Evolutionary conservation across 2,329 filamentous ascomycete species (phyloP), one percentile per base, ranked within the genome.

Genomic region (Volutella citrinella): DNA sequence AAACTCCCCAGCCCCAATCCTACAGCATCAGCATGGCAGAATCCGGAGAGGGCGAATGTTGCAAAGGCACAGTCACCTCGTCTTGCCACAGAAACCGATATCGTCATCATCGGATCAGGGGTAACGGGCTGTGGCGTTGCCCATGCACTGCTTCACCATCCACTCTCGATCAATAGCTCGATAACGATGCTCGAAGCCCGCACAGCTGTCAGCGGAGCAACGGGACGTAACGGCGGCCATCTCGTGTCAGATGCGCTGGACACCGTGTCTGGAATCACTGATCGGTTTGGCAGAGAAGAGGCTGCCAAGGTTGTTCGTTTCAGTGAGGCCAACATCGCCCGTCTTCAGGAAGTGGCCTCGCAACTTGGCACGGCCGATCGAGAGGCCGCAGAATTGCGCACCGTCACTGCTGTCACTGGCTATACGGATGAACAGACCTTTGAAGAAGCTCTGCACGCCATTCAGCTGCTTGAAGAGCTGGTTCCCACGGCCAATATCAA

Each of bases 251-350:
- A 56, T 13, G 59, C 65, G 3, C 60, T 66, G 30, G 56, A 63
- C 25, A 45, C 58, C 20, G 69, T 66, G 28, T 42, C 45, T 3
- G 33, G 38, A 3, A 44, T 69, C 3, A 54, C 55, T 12, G 30
- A 43, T 6, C 40, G 31, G 6, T 43, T 61, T 11, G 59, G 61
- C 0, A 37, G 42, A 2, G 58, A 61, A 16, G 48, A 58, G 7
- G 69, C 70, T 3, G 59, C 56, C 13, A 54, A 56, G 19, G 55
- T 74, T n/a, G 53, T 62, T 2, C 46, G 57, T 2, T 71, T 73
- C 36, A 61, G 64, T 40, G 40, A 43, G 24, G 33, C 40, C 12
- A 43, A 43, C 19, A 40, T 43, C 9, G 11, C 23, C 1, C 22
- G 30, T 10, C 23, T 43, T 21, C 33, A 34, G 10, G 15, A 15